Base-by-base conservation (phyloP, 169 alveolate genomes). In the Plasmodium inui region DNA sequence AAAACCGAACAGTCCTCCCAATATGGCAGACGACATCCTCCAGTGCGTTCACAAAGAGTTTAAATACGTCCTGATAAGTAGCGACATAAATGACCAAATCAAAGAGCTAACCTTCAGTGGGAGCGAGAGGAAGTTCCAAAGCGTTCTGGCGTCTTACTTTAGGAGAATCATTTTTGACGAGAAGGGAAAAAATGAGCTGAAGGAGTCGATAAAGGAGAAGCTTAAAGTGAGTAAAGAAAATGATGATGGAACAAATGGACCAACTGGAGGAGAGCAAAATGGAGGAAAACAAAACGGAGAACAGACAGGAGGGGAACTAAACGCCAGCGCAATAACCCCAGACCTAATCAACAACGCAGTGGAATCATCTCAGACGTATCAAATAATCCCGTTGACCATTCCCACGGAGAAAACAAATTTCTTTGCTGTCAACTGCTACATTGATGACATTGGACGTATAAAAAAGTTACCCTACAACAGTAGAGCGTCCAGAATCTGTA, bases 361-460 rank as follows among this genome's bases (percentile, higher is more conserved):
- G n/a, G 94, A 89, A 44, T 79, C 94, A 61, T 79, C 94, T 0
- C 88, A 80, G 37, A 79, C 94, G 34, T 96, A 94, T 55, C 97
- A 98, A 97, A 98, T 98, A 61, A 97, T 98, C n/a, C 98, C 99
- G 28, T 91, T 98, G 74, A 93, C 97, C 0, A 95, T 98, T 28
- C 99, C 99, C 32, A 92, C 96, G 41, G 97, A 97, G 83, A 93
- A 96, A 53, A 97, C 94, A 50, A 93, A 94, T 50, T 97, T 39
- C 83, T 74, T 57, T 17, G 98, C 97, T 34, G 92, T 97, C 14
- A 98, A 98, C 82, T 97, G 98, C 74, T 98, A 98, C 86, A 97
- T 98, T 89, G 99, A 98, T 93, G 95, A 97, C 80, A 89, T 97
- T 30, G 99, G 99, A 46, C 86, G 98, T 26, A 97, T 98, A 17